Evolutionary conservation across 2,329 filamentous ascomycete genomes (phyloP), one percentile per base, ranked within the genome.

Genomic region (Botrytis squamosa): DNA sequence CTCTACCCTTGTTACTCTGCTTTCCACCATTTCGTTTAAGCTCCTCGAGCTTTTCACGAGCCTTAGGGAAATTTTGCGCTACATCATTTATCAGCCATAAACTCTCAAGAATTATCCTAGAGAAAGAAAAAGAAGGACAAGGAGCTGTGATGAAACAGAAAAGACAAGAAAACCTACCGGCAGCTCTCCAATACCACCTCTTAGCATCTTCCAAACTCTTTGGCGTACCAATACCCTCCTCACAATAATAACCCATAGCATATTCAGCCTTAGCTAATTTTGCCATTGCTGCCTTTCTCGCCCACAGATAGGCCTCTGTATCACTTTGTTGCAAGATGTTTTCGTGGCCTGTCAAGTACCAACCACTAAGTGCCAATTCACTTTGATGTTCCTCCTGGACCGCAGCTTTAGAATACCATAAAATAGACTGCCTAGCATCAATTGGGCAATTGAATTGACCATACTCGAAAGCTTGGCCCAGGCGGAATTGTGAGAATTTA

Each of bases 231-330:
- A 99, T 98, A 20, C 96, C 96, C 67, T 96, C 91, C 83, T 99
- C 96, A 0, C 93, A 97, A 81, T 97, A 98, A 83, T 98, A 98
- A 0, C 96, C 96, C 92, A 99, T 97, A 0, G 95, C 96, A 83
- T 98, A 98, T 84, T 98, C 93, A 0, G 96, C 96, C 85, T 98
- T 99, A 12, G 94, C 91, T 55, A 98, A 84, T 4, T 95, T 94
- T 5, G 94, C 92, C 76, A 91, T 89, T 0, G 96, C 96, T 2
- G 96, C 95, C 83, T 98, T 98, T 36, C 95, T 88, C 18, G 96
- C 95, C 96, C 96, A 99, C 3, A 99, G 88, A 82, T 98, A 99
- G 0, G 96, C 96, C 82, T 99, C 96, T 0, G 93, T 97, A 79
- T 99, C 96, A 81, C 91, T 97, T 82, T 98, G 95, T 79, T 93